A percentile compares a stretch with the other conserved stretches of the same genome.
Evolutionary conservation across 257 asterid species (phyloP).

Genomic region (Dorcoceras hygrometricum): DNA sequence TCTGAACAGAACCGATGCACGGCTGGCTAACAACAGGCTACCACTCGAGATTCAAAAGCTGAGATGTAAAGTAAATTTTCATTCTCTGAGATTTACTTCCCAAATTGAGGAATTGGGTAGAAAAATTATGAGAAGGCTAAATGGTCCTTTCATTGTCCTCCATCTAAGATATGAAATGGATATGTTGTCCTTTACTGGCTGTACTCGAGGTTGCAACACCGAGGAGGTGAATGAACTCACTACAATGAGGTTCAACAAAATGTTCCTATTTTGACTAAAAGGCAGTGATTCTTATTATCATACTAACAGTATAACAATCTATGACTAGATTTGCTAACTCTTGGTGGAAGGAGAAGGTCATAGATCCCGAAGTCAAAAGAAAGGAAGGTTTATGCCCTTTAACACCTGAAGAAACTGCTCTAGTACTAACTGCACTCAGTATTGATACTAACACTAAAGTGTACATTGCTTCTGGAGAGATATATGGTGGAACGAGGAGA

Average conservation of each 20-base stretch:
- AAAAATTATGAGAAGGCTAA: slow-evolving; percentile 39
- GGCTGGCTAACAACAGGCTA: slow-evolving; percentile 50
- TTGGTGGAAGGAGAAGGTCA: slow-evolving; percentile 55
- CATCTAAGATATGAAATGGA: slow-evolving; percentile 66
- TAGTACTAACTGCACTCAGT: slow-evolving; percentile 44
- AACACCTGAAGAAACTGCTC: slow-evolving; percentile 54
- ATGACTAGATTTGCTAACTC: slow-evolving; percentile 41
- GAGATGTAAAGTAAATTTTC: slow-evolving; percentile 47
- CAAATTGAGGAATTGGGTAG: slow-evolving; percentile 48
- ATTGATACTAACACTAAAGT: slow-evolving; percentile 42
- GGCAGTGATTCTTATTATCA: background rate
- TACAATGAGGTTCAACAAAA: slow-evolving; percentile 41
- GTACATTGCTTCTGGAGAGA: slow-evolving; percentile 54
- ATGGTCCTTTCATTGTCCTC: slow-evolving; percentile 48
- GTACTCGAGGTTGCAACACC: slow-evolving; percentile 46
- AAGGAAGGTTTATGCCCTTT: slow-evolving; percentile 55
- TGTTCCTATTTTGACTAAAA: background rate
- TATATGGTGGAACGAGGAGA: slow-evolving; percentile 46
- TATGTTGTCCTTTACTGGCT: slow-evolving; percentile 56
- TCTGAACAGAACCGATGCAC: slow-evolving; percentile 53
- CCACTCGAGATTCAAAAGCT: slow-evolving; percentile 48
- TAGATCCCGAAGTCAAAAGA: slow-evolving; percentile 45
- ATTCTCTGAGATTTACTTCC: slow-evolving; percentile 43
- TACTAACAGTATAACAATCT: slow-evolving; percentile 17
- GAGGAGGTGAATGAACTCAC: slow-evolving; percentile 45